Evolutionary conservation across 2,329 filamentous ascomycete species (phyloP), one percentile per base, ranked within the genome.

Genomic region (Stachybotrys chartarum): DNA sequence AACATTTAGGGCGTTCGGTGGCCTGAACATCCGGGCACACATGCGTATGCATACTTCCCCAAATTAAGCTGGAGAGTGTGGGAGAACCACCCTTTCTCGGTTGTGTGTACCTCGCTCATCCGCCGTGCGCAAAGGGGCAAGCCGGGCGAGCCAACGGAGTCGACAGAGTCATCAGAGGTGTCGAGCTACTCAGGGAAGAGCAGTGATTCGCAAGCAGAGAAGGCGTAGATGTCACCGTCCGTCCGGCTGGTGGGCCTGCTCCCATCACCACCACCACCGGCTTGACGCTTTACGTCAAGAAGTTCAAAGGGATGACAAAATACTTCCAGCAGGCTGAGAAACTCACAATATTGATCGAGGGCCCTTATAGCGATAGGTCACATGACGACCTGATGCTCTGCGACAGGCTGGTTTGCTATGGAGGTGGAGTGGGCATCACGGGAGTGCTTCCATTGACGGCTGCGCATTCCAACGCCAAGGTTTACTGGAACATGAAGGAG

Each of bases 61-160:
- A 42, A 14, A 10, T 14, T 42, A 42, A 42, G 35, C 14, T 10
- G 8, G 35, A 74, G 72, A 0, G 60, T 80, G 2, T 82, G 79
- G 78, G 78, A 82, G 61, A 82, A 78, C 50, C 80, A 83, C 60
- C 79, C 79, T 0, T 82, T 83, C 60, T 79, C 76, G 1, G 61
- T 78, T 42, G 35, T 52, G 14, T 31, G 32, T 17, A 52, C 50
- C 10, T 14, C n/a, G 18, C 11, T 42, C 7, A 44, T 17, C 12
- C 35, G 35, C 35, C 35, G 35, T 14, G 35, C 35, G 14, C 35
- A 42, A 42, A 42, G 5, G 35, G 14, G 10, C 35, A 42, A 14
- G 6, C n/a, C 17, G 5, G n/a, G 4, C 10, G 50, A 24, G 6
- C 4, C 11, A 11, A 18, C 24, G 39, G 39, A 31, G 32, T n/a